Base-by-base conservation (phyloP, 768 basidiomycete genomes). In the Podaxis sp. region DNA sequence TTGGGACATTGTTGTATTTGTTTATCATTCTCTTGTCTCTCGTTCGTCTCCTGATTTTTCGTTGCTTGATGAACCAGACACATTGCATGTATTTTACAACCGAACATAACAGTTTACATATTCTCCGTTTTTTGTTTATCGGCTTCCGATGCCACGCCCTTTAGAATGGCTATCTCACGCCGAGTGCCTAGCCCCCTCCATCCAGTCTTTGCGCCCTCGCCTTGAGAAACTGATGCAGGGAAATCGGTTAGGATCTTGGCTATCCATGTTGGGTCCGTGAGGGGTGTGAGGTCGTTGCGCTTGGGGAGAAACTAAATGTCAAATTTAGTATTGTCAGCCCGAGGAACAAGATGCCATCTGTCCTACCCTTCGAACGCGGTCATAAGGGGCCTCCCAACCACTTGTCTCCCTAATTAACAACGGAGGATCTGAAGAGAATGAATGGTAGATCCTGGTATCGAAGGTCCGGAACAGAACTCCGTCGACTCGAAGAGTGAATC, bases 401-500 rank as follows among this genome's bases (percentile, higher is more conserved):
- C 84, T 87, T 18, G 82, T 77, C 71, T 98, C 95, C 42, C 91
- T 82, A 4, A 98, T 80, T 42, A 98, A 70, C 35, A 84, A 69
- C 0, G 85, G 84, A 5, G 84, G 81, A 7, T 73, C 67, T 0
- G 85, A 82, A 0, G 79, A 70, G 64, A 98, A 93, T 0, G 89
- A 88, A 70, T 96, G 92, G 68, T 91, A 99, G 51, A 97, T 77
- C 44, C 97, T 82, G 0, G 95, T 95, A 68, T 99, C 97, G 66
- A 83, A 86, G 38, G 84, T 83, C 46, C 97, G 84, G 76, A 98
- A 98, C 51, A 98, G 84, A 48, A 99, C 96, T 57, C 89, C 84
- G 70, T 99, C 97, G 51, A 99, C 95, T 23, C 97, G 86, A 4
- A 99, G 80, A n/a, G 90, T 93, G 71, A 96, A 93, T 11, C 97